Base-by-base conservation (phyloP, 1,139 yeast genomes). In the Kurtzmaniella quercitrusa region DNA sequence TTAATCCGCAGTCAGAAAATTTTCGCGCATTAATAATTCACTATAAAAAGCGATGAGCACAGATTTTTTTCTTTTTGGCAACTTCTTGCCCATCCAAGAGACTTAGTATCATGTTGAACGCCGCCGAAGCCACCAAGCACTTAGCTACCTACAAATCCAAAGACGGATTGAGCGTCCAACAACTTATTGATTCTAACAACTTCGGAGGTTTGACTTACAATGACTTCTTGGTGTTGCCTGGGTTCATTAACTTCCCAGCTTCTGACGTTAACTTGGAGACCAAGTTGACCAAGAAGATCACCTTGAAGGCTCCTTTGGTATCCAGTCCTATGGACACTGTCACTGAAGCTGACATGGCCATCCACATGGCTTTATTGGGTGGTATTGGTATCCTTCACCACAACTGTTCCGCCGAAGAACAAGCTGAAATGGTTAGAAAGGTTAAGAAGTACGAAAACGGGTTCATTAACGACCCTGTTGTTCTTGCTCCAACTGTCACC, bases 271-370 rank as follows among this genome's bases (percentile, higher is more conserved):
- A 73, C 45, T 76, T 91, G 61, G 96, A 89, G 57, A 78, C 96
- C 52, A 85, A 78, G 66, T 76, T 93, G 66, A 89, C 98, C 63
- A 89, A 86, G 75, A 86, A 84, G 61, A 93, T 93, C 73, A 71
- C 94, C 45, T 77, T 93, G 68, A 89, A 86, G 73, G 75, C 96
- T 41, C 99, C 99, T 49, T 88, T 93, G 56, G 93, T 93, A 50
- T 91, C 98, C 32, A 88, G 97, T 59, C 99, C 99, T 56, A 93
- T 93, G 99, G 98, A 93, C 70, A 93, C 98, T 42, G 98, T 93
- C 50, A 94, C 99, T 46, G 99, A 93, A 74, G 75, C 89, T 50
- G 86, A 83, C 49, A 93, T 93, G 99, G 98, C 99, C 53, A 93
- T 94, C 57, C 84, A 89, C 71, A 91, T 93, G 97, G 98, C 99